Evolutionary conservation across 1,284 basidiomycete genomes (phyloP), one percentile per base, ranked within the genome.

Genomic region (Microbotryum lychnidis-dioicae): DNA sequence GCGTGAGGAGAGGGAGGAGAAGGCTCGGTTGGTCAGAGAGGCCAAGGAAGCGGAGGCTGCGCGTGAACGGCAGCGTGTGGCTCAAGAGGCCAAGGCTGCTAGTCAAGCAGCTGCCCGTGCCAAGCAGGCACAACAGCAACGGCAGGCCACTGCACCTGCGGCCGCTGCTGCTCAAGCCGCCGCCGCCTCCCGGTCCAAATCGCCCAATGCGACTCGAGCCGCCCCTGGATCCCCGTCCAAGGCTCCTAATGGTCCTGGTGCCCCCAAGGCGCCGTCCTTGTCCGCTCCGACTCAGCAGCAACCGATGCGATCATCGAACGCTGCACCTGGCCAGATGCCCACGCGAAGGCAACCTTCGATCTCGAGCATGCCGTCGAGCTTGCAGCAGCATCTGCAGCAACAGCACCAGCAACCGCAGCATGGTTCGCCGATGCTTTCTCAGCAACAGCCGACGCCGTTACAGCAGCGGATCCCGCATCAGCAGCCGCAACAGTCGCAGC

Each of bases 1-100:
- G 71, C 80, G 79, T 64, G 86, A 87, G 75, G 81, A 81, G 70
- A 79, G 74, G n/a, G 68, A 66, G 73, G 75, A 57, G 75, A 77
- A 70, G 76, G 76, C 60, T 76, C 56, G 60, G 44, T 33, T 55
- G 50, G 65, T 63, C 46, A 57, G 45, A 53, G 60, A 57, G 52
- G 56, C 51, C 54, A 56, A 62, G 50, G 69, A 68, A 44, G 65
- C 61, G 49, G 62, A 61, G 60, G 68, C 63, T n/a, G 67, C 65
- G 45, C 58, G 62, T 5, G 58, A 60, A 46, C 50, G 76, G 72
- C 77, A 76, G 70, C 37, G 37, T 42, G 37, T 16, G 37, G 37
- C 37, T 42, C 37, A 42, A 42, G 74, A 77, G 71, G 78, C 76
- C 70, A 74, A 81, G 63, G 60, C 58, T 6, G 60, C 54, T 0